Percentiles rank a stretch among this genome's conserved stretches.
phyloP scores from a whole-genome alignment of 2,329 filamentous ascomycete species.

The Juglanconis juglandina region DNA sequence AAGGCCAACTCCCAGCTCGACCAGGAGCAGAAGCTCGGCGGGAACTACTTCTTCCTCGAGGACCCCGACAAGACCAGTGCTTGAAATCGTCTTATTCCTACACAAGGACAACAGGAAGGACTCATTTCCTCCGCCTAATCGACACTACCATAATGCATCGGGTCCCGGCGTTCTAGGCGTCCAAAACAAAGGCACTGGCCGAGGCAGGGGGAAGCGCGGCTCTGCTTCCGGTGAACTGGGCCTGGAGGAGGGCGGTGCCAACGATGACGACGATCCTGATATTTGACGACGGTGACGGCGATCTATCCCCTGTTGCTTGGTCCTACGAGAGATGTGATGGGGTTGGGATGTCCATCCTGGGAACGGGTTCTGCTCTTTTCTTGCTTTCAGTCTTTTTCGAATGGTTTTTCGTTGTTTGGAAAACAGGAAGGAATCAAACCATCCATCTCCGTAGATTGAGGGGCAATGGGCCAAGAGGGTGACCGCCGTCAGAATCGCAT shows the following conservation, averaged over 20 bases:
- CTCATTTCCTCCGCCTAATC: slow-evolving; percentile 29
- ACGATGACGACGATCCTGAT: slow-evolving; percentile 66
- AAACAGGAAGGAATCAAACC: background rate
- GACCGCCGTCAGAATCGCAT: slow-evolving; percentile 47
- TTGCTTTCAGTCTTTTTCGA: background rate
- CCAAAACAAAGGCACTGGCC: slow-evolving; percentile 36
- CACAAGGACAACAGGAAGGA: slow-evolving; percentile 32
- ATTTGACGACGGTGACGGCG: slow-evolving; percentile 56
- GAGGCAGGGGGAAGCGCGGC: slow-evolving; percentile 23
- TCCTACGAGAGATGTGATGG: slow-evolving; percentile 42
- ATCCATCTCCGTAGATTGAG: slow-evolving; percentile 45
- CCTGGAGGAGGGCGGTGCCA: slow-evolving; percentile 46
- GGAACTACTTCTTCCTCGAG: slow-evolving; percentile 98
- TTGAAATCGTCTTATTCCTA: slow-evolving; percentile 53
- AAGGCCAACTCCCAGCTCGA: slow-evolving; percentile 94
- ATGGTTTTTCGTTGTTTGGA: background rate
- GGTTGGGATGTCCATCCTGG: background rate
- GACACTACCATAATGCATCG: slow-evolving; percentile 36
- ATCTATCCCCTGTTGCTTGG: slow-evolving; percentile 66
- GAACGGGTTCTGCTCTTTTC: background rate
- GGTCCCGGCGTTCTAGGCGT: slow-evolving; percentile 50
- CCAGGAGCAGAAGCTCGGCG: slow-evolving; percentile 90
- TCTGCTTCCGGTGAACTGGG: slow-evolving; percentile 29
- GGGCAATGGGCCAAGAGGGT: slow-evolving; percentile 62
- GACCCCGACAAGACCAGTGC: slow-evolving; percentile 57